A percentile compares a stretch with the other conserved stretches of the same genome.
phyloP scores from a whole-genome alignment of 2,329 filamentous ascomycete species.

The Biscogniauxia mediterranea region DNA sequence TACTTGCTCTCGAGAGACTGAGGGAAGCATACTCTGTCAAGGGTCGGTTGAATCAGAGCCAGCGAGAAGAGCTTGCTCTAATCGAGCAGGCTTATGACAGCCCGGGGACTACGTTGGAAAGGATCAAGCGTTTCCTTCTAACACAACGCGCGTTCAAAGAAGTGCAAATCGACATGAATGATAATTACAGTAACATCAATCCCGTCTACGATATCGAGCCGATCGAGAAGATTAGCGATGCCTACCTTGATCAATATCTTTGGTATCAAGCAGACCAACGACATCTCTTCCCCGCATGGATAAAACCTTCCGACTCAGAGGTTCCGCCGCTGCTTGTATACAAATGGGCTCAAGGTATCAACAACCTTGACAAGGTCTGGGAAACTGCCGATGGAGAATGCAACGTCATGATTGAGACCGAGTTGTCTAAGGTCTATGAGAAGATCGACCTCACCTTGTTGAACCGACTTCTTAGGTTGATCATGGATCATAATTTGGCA shows the following conservation, averaged over 20 bases:
- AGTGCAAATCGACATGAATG: constrained; percentile 99
- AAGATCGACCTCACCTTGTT: constrained; percentile 97
- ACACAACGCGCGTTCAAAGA: constrained; percentile 99
- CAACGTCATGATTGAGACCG: constrained; percentile 98
- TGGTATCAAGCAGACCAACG: constrained; percentile 99
- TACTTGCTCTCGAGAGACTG: constrained; percentile 87
- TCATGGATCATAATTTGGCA: constrained; percentile 99
- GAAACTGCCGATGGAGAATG: constrained; percentile 91
- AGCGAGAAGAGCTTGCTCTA: constrained; percentile 91
- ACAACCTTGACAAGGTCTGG: constrained; percentile 96
- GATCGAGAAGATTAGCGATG: constrained; percentile 99
- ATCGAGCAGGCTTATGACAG: constrained; percentile 99
- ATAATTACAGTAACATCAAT: constrained; percentile 99
- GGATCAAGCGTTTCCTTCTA: constrained; percentile 95
- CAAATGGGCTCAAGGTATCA: constrained; percentile 99
- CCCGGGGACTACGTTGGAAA: constrained; percentile 88
- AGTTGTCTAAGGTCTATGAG: constrained; percentile 98
- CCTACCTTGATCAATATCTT: constrained; percentile 95
- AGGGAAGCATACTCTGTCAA: constrained; percentile 98
- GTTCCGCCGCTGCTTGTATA: constrained; percentile 92
- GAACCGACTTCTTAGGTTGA: constrained; percentile 86
- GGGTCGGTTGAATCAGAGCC: constrained; percentile 92
- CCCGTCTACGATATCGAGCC: constrained; percentile 98
- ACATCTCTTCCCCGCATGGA: constrained; percentile 96
- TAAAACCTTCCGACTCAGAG: constrained; percentile 97